Evolutionary conservation across 176 grass and related monocot species (phyloP).

Genomic region (Aegilops tauschii): DNA sequence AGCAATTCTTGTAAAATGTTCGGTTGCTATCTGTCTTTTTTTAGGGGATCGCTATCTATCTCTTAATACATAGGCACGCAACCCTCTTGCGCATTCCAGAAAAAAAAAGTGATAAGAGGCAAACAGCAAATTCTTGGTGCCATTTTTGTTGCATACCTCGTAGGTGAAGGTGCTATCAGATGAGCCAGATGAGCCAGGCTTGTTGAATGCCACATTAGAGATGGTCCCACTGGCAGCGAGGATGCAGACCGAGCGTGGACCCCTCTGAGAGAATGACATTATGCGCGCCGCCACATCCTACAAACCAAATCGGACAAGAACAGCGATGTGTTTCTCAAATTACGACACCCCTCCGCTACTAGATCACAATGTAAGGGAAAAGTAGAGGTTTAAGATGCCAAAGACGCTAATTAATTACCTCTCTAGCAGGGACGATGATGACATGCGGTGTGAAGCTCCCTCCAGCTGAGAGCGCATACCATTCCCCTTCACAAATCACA

Average conservation of each 20-base stretch:
- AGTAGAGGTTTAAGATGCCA: neutral
- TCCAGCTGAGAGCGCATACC: slow-evolving; percentile 85
- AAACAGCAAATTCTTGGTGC: neutral
- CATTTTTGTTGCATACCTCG: slow-evolving; percentile 34
- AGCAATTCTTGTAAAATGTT: neutral
- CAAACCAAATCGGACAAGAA: slow-evolving; percentile 18
- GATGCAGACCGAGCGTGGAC: slow-evolving; percentile 84
- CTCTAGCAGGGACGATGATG: slow-evolving; percentile 71
- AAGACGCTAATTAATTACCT: slow-evolving; percentile 43
- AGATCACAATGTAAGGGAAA: slow-evolving; percentile 7
- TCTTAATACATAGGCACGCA: too few species aligned
- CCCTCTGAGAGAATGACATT: slow-evolving; percentile 91
- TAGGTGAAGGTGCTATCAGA: slow-evolving; percentile 66
- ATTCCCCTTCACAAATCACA: slow-evolving; percentile 70
- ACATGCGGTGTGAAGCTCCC: slow-evolving; percentile 98
- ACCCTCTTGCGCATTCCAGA: too few species aligned
- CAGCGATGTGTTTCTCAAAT: neutral
- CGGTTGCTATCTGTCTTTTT: too few species aligned
- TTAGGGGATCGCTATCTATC: too few species aligned
- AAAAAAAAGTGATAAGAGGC: neutral
- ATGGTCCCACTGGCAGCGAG: slow-evolving; percentile 66
- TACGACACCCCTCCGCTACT: neutral
- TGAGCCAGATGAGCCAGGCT: slow-evolving; percentile 48
- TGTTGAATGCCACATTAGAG: slow-evolving; percentile 67
- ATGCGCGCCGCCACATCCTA: slow-evolving; percentile 84